Evolutionary conservation across 108 stramenopile genomes (phyloP), one percentile per base, ranked within the genome.

Genomic region (Chaetoceros tenuissimus): DNA sequence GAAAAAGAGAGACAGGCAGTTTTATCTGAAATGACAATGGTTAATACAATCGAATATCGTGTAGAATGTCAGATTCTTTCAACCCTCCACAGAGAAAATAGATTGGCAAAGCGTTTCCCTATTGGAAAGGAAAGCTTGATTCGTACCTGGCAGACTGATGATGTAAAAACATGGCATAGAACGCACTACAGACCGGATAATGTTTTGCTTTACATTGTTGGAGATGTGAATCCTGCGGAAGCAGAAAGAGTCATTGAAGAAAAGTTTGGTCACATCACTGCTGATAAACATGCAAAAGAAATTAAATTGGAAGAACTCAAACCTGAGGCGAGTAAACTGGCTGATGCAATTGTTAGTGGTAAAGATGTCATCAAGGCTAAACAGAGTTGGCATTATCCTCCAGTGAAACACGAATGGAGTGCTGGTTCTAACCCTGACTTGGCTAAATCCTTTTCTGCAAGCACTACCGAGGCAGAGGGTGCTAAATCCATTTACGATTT

Each of bases 151-250:
- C 64, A 82, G 31, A 66, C 67, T 29, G 91, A 89, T 60, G 96
- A 98, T 81, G 89, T 98, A 48, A 76, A 80, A 48, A 81, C 88
- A n/a, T 97, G 92, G 90, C 96, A 98, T 78, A 55, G 92, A 50
- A 92, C 85, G 53, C 96, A 97, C 70, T 98, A 98, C 68, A 90
- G 96, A 46, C 97, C 97, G 26, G 96, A 97, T 65, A 98, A 98
- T 67, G 96, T 95, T n/a, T 58, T 97, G 31, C 71, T 98, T 63
- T 98, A 97, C 66, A 59, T 96, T 51, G 96, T 98, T 44, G 97
- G 97, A 13, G 97, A 98, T 64, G 65, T 98, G 49, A 82, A 95
- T 59, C 73, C 86, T 13, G 72, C 66, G 1, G 77, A 87, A 45
- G 90, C 91, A 1, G 87, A 94, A 62, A 60, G 72, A 43, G 62